Evolutionary conservation across 1,139 yeast genomes (phyloP).

Genomic region (Nakaseomyces sp.): DNA sequence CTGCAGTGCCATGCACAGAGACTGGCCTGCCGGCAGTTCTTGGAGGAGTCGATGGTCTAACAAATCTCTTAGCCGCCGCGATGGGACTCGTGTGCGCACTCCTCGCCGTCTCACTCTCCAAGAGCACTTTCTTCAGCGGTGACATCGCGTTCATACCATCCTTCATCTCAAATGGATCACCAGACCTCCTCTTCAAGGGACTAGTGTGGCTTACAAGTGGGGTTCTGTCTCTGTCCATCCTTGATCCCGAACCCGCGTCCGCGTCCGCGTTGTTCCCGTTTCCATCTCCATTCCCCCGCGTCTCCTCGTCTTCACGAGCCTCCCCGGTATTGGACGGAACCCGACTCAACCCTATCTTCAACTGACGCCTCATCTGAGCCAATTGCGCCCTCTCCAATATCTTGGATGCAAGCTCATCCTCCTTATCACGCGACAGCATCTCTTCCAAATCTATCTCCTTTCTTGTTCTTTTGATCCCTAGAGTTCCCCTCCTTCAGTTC

Average conservation of each 20-base stretch:
- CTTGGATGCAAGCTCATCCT: slow-evolving; percentile 27
- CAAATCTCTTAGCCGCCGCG: neutral
- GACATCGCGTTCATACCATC: slow-evolving; percentile 3
- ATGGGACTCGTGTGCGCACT: slow-evolving; percentile 4
- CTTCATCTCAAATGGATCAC: neutral
- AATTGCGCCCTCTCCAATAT: slow-evolving; percentile 30
- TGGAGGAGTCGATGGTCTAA: slow-evolving; percentile 4
- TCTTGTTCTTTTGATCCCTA: too few species aligned
- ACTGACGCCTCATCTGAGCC: slow-evolving; percentile 31
- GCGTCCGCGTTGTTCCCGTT: slow-evolving; percentile 6
- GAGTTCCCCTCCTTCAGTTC: too few species aligned
- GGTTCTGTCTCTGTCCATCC: too few species aligned
- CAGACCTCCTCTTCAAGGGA: slow-evolving; percentile 1
- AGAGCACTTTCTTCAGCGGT: slow-evolving; percentile 3
- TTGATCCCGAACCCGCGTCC: neutral
- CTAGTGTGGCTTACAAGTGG: too few species aligned
- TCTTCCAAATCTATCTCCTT: too few species aligned
- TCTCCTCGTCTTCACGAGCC: slow-evolving; percentile 7
- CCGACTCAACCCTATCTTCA: slow-evolving; percentile 28
- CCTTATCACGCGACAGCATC: slow-evolving; percentile 23
- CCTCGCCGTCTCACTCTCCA: slow-evolving; percentile 1
- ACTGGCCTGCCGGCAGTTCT: neutral
- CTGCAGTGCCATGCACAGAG: neutral
- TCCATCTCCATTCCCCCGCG: slow-evolving; percentile 7
- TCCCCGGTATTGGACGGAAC: slow-evolving; percentile 15